These are phyloP conservation scores for Platanus orientalis DNA, from an alignment of 164 flowering plant genomes.

Conservation along the genomic window DNA sequence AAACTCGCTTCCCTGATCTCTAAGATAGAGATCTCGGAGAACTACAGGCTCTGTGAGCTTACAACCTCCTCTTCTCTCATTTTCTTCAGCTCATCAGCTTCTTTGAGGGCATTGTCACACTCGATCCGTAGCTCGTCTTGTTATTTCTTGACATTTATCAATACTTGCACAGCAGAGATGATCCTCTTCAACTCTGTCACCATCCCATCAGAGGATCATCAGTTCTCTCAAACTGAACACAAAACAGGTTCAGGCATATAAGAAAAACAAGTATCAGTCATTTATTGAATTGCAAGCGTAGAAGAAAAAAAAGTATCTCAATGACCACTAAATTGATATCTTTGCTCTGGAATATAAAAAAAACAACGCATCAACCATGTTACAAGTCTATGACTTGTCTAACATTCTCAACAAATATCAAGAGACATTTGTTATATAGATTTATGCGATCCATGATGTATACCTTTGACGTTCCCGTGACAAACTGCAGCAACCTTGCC, in stretches of 20 bases:
- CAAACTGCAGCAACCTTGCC: slow-evolving; percentile 94
- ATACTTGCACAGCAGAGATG: slow-evolving; percentile 49
- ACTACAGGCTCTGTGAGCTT: slow-evolving; percentile 24
- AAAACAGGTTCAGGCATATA: too few relatives aligned
- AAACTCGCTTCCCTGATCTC: slow-evolving; percentile 72
- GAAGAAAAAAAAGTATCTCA: too few relatives aligned
- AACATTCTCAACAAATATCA: too few relatives aligned
- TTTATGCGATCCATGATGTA: too few relatives aligned
- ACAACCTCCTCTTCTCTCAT: slow-evolving; percentile 29
- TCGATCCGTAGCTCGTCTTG: slow-evolving; percentile 54
- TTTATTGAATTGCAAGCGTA: too few relatives aligned
- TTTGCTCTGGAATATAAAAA: too few relatives aligned
- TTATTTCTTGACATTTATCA: slow-evolving; percentile 56
- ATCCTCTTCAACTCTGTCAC: slow-evolving; percentile 53
- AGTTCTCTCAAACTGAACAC: too few relatives aligned
- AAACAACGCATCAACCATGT: too few relatives aligned
- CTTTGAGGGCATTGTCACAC: slow-evolving; percentile 53
- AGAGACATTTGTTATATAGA: too few relatives aligned
- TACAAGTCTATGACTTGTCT: too few relatives aligned
- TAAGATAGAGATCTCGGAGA: slow-evolving; percentile 47
- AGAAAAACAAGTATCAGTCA: too few relatives aligned
- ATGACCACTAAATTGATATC: too few relatives aligned
- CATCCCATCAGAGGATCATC: slow-evolving; percentile 22
- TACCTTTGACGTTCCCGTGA: slow-evolving; percentile 98
- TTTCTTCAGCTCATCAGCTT: slow-evolving; percentile 57